Evolutionary conservation across 2,329 filamentous ascomycete species (phyloP), one percentile per base, ranked within the genome.

Genomic region (Talaromyces sp.): DNA sequence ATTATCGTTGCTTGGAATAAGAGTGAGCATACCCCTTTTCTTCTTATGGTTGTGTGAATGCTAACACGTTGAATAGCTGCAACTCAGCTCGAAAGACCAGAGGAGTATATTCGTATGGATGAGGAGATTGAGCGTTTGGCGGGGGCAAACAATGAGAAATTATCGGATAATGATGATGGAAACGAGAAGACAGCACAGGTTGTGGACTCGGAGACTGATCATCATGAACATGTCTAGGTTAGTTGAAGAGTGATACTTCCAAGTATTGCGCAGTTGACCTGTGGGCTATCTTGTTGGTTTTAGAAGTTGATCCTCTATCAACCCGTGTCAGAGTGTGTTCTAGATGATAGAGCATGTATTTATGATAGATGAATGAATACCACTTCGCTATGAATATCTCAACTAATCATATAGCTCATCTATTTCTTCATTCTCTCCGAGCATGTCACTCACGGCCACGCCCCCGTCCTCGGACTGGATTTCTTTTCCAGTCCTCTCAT

Each of bases 1-100:
- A 62, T 70, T 49, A 67, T 70, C n/a, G 68, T 70, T 62, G 69
- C 66, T 25, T 68, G 66, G 54, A 67, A 70, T 63, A 68, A 69
- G 63, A 69, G 69, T 70, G 40, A 56, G 68, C 40, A 63, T 45
- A 27, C n/a, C n/a, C 31, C 34, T 31, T 19, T 13, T 29, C 40
- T 47, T 49, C n/a, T 27, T 19, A 15, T 36, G 17, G 3, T 8
- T 58, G 31, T 56, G 7, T 61, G 2, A 15, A n/a, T 7, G 19
- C 40, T 54, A 49, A 13, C 10, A 2, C 7, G 1, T 45, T 25
- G 17, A 19, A 22, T n/a, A 70, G 69, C 66, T 25, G 69, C 69
- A 10, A 70, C 68, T 22, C 68, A 70, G 67, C 67, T 69, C 31
- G 58, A 65, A 22, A 61, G 69, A 36, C 69, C 69, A 4, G 68